These are phyloP conservation scores for Monosporascus sp. DNA, from an alignment of 2,329 filamentous ascomycete genomes.

Conservation along the genomic window DNA sequence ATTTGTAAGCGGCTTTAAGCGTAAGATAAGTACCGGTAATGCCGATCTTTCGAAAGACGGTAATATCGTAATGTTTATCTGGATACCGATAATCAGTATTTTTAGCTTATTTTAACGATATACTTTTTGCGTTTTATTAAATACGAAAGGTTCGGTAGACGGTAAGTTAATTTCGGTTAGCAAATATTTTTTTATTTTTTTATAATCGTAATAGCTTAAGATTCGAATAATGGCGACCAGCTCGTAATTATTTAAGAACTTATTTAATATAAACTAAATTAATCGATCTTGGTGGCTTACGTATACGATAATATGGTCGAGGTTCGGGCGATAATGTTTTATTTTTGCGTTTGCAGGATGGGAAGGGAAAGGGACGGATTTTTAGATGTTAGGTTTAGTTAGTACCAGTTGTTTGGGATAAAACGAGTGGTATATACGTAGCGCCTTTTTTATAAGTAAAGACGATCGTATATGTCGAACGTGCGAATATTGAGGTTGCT, in stretches of 20 bases:
- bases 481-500: no score
- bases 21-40: neutral
- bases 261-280: neutral
- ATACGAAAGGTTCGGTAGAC: neutral
- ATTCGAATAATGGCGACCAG: neutral
- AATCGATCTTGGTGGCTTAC: neutral
- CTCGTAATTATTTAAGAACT: neutral
- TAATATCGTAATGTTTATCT: neutral
- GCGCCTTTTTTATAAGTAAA: no score
- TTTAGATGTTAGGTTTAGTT: no score
- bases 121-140: neutral
- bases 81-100: neutral
- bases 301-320: neutral
- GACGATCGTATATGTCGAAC: no score
- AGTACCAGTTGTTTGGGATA: no score
- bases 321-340: neutral
- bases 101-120: neutral
- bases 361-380: no score
- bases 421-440: no score
- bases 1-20: neutral
- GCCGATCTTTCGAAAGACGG: neutral
- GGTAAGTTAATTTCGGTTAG: neutral
- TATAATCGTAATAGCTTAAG: slow-evolving; percentile 1
- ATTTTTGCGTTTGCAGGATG: neutral
- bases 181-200: neutral